phyloP scores from a whole-genome alignment of 306 rosid genomes.

The Echinosophora koreensis region DNA sequence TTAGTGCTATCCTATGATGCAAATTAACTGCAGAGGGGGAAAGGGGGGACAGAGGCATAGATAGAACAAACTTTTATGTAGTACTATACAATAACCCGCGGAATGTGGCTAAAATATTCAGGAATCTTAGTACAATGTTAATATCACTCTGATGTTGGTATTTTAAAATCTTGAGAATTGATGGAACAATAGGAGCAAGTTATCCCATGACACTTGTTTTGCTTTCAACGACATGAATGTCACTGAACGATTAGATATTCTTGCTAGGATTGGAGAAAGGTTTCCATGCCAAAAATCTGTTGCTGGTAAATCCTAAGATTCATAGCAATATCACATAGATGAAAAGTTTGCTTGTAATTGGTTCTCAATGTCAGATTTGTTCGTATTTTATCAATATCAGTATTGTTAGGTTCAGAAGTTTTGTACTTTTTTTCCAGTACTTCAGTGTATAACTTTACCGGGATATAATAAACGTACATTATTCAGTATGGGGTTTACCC shows the following conservation, averaged over 20 bases:
- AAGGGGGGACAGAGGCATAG: neutral
- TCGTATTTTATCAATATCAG: slow-evolving; percentile 11
- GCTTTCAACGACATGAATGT: slow-evolving; percentile 15
- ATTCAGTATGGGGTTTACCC: neutral
- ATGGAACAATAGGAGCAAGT: slow-evolving; percentile 35
- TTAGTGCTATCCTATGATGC: slow-evolving; percentile 7
- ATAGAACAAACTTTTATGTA: slow-evolving; percentile 28
- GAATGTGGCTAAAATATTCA: slow-evolving; percentile 30
- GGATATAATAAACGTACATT: neutral
- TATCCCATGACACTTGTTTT: slow-evolving; percentile 41
- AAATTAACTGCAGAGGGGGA: neutral
- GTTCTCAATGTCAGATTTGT: slow-evolving; percentile 7
- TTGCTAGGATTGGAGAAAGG: slow-evolving; percentile 8
- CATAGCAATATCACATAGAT: slow-evolving; percentile 32
- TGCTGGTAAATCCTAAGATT: slow-evolving; percentile 15
- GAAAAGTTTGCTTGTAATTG: slow-evolving; percentile 4
- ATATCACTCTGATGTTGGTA: slow-evolving; percentile 35
- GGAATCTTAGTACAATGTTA: slow-evolving; percentile 24
- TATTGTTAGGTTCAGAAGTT: slow-evolving; percentile 3
- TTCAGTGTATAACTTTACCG: neutral
- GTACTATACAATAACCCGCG: slow-evolving; percentile 1
- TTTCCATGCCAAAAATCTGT: slow-evolving; percentile 23
- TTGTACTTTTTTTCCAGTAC: neutral
- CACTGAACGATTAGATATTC: slow-evolving; percentile 36
- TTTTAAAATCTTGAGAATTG: slow-evolving; percentile 33